Conservation (phyloP, 164 flowering plant genomes). For the Annona squamosa region DNA sequence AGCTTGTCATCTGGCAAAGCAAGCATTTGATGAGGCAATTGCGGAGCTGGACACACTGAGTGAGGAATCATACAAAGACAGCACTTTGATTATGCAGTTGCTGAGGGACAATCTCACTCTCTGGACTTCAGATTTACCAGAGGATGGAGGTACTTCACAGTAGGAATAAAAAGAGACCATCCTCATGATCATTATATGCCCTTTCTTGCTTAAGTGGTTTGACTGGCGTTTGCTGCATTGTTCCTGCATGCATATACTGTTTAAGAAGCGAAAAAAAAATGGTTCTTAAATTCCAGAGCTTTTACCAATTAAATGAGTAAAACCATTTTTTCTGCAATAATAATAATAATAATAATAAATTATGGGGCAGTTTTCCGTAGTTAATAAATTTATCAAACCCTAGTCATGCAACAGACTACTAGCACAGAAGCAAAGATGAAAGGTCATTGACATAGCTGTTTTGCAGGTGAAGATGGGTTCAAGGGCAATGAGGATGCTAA, state of each 20-base stretch:
- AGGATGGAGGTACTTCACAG: constrained; percentile 11
- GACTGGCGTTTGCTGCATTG: background rate
- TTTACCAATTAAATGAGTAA: background rate
- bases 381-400: background rate
- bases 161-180: background rate
- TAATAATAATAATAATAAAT: no score
- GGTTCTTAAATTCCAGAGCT: background rate
- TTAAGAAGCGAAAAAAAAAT: background rate
- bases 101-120: constrained; percentile 23
- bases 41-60: constrained; percentile 22
- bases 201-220: no score
- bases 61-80: constrained; percentile 24
- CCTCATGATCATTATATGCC: no score
- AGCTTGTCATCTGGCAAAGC: constrained; percentile 25
- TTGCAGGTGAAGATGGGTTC: constrained; percentile 45
- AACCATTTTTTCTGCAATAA: background rate
- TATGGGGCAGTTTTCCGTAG: background rate
- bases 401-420: background rate
- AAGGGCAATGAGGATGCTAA: constrained; percentile 45
- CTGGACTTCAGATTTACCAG: constrained; percentile 22
- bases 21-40: constrained; percentile 24
- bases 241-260: background rate
- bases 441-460: background rate
- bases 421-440: background rate
- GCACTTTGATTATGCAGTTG: constrained; percentile 24